Evolutionary conservation across 139 green algal genomes (phyloP), one percentile per base, ranked within the genome.

Genomic region (Coelastrella sp.): DNA sequence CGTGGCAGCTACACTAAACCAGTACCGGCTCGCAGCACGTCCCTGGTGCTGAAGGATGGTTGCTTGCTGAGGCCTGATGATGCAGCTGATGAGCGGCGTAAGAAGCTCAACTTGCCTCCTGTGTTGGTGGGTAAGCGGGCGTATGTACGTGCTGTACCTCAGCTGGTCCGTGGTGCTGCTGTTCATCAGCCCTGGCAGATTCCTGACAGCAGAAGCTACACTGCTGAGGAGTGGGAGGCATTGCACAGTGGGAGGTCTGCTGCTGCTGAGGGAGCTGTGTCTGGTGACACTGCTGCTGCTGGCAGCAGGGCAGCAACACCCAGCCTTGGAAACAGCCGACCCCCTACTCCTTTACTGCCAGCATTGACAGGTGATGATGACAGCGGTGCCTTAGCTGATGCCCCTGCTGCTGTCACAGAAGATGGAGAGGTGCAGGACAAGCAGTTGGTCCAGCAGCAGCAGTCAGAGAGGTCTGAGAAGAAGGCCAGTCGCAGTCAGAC

Each of bases 71-170:
- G 27, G 40, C 27, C 62, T 21, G 62, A 38, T 8, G 62, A 38
- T 4, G n/a, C 9, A 4, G 30, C 9, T 8, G 62, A 69, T 11
- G 19, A 69, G 35, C 27, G 62, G 62, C 30, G 27, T 19, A 69
- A 69, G 62, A 64, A 64, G 53, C 53, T 45, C 68, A 64, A 64
- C 53, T 40, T 81, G 68, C 79, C 73, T 35, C 53, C 15, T 3
- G 1, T 87, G 35, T 89, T 91, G 64, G 74, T 80, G 25, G 94
- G 94, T 77, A 98, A 98, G 86, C 90, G 90, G 15, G 94, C 95
- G 1, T 98, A 90, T 69, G 69, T 98, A 68, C 76, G 76, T 11
- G 92, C 94, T 2, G 50, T 91, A 37, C 88, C 93, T 8, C 92
- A 96, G 57, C n/a, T 95, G 64, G 81, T 92, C 0, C 71, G 85